Conservation (phyloP, 129 eudicot species). For the Solidago caesia region DNA sequence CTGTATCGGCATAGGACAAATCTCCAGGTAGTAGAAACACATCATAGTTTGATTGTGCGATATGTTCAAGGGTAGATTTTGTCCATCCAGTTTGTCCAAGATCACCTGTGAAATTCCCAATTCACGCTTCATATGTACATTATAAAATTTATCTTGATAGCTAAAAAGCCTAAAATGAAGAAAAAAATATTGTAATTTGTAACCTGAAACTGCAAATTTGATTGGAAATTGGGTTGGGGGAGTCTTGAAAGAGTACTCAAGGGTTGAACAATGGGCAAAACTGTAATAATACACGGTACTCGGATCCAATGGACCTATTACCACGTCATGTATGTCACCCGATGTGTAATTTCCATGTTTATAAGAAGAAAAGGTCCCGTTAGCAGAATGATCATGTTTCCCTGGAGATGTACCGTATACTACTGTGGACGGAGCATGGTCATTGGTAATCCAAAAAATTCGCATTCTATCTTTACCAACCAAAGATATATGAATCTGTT, state of each 20-base stretch:
- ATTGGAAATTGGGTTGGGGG: conserved; percentile 61
- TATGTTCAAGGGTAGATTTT: conserved; percentile 60
- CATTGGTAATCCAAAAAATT: conserved; percentile 63
- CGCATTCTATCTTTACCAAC: conserved; percentile 56
- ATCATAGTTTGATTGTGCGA: conserved; percentile 56
- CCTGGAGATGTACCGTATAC: conserved; percentile 55
- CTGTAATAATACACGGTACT: conserved; percentile 51
- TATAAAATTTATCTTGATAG: neutral
- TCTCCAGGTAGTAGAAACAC: conserved; percentile 74
- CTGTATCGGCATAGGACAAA: conserved; percentile 61
- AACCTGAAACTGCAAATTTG: conserved; percentile 56
- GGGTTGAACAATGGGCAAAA: conserved; percentile 39
- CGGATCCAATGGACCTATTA: conserved; percentile 60
- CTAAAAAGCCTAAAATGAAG: neutral
- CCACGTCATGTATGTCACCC: conserved; percentile 52
- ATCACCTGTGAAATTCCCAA: conserved; percentile 45
- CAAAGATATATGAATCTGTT: conserved; percentile 61
- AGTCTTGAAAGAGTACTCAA: conserved; percentile 54
- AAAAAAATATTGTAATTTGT: no score
- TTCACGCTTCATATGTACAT: neutral
- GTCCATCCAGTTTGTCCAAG: conserved; percentile 85
- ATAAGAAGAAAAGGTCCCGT: conserved; percentile 45
- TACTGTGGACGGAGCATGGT: conserved; percentile 42
- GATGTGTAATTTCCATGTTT: conserved; percentile 38
- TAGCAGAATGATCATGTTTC: conserved; percentile 26